Evolutionary conservation across 2,329 filamentous ascomycete genomes (phyloP), one percentile per base, ranked within the genome.

Genomic region (Colletotrichum echinochloae): DNA sequence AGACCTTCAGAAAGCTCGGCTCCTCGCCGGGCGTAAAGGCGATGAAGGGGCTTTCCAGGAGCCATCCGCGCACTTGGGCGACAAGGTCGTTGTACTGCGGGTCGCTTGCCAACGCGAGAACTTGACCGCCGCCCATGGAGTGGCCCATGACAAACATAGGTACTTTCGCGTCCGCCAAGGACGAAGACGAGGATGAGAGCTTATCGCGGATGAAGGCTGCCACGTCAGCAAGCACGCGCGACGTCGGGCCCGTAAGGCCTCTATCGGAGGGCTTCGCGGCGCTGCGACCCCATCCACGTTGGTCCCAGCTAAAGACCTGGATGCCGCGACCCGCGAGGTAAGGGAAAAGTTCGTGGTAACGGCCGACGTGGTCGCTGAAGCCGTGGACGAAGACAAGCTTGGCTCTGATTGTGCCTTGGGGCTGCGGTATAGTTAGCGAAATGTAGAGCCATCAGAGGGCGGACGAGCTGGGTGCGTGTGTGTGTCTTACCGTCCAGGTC

Each of bases 141-240:
- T 97, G 94, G 63, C 95, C 95, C 84, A 96, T 90, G 26, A 98
- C 86, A 81, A 97, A 98, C 20, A 97, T 78, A 0, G 94, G 94
- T 44, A 84, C 82, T 5, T 80, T 76, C 23, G 44, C 23, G 14
- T 14, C 51, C 51, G 51, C 30, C 2, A 6, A 55, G 20, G 52
- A 37, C 33, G 52, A 37, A 48, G 23, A 28, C 3, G 68, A 33
- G 30, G 80, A 79, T 12, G 86, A 86, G 6, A 91, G 82, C 72
- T 91, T 87, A 39, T 84, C 82, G 70, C 85, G 85, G 74, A 96
- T 85, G 79, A 98, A 94, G 52, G 90, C 90, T 14, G 90, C 92
- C 65, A 97, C 90, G 79, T 98, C 95, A 68, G 87, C 85, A 54
- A 97, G 83, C 66, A 97, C 93, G 65, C 85, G 87, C 1, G 85